phyloP scores from a whole-genome alignment of 768 basidiomycete genomes.

The Melanogaster broomeanus region DNA sequence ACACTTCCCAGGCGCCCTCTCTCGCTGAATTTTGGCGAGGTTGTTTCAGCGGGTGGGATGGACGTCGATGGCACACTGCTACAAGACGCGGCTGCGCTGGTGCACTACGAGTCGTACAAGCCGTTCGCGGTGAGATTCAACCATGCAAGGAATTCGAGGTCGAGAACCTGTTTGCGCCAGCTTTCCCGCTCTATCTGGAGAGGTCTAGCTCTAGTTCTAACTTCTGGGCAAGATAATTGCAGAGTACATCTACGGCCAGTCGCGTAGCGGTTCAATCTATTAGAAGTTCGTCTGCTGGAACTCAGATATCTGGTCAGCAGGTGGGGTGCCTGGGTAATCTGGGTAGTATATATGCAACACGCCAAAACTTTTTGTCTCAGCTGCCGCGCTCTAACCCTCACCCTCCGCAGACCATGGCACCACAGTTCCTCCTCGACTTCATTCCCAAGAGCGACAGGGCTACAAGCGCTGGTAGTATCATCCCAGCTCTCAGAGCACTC shows the following conservation, averaged over 20 bases:
- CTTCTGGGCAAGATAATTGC: constrained; percentile 17
- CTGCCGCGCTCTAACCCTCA: not conserved
- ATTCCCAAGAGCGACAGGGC: constrained; percentile 49
- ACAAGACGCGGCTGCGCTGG: constrained; percentile 3
- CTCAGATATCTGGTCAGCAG: no score
- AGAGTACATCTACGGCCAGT: no score
- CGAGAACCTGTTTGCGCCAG: constrained; percentile 19
- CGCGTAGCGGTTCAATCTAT: no score
- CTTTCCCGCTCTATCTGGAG: constrained; percentile 11
- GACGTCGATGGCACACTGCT: constrained; percentile 8
- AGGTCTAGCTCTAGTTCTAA: constrained; percentile 19
- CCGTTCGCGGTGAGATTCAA: constrained; percentile 14
- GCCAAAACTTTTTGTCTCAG: no score
- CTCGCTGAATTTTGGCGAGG: constrained; percentile 11
- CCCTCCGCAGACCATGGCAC: constrained; percentile 16
- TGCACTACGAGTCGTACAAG: constrained; percentile 14
- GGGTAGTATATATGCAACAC: no score
- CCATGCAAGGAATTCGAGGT: constrained; percentile 22
- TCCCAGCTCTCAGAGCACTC: constrained; percentile 45
- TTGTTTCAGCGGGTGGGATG: not conserved
- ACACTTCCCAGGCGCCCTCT: not conserved
- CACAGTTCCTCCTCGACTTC: constrained; percentile 46
- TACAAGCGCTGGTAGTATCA: constrained; percentile 35
- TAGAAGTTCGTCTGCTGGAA: no score
- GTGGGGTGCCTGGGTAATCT: no score